Evolutionary conservation across 768 basidiomycete species (phyloP).

Genomic region (Tricholoma hemisulphureum): DNA sequence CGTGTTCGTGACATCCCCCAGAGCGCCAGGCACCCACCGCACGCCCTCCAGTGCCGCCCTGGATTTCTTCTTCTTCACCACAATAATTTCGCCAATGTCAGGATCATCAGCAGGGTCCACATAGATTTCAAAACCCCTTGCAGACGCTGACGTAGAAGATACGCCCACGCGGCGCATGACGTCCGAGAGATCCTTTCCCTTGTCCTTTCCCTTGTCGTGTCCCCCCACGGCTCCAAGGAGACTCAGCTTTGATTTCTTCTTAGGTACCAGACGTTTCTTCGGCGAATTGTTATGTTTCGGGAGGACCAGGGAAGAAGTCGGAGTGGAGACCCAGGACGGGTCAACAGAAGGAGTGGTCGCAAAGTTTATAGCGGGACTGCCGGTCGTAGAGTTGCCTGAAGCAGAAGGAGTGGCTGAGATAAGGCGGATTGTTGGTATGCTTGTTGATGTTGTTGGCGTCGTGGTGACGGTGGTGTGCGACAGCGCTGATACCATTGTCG

Average conservation of each 20-base stretch:
- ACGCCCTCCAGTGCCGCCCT: slow-evolving; percentile 58
- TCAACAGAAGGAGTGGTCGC: slow-evolving; percentile 35
- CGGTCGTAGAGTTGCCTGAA: slow-evolving; percentile 39
- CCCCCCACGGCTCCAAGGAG: slow-evolving; percentile 33
- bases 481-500: slow-evolving; percentile 13
- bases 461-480: slow-evolving; percentile 28
- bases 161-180: slow-evolving; percentile 52
- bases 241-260: slow-evolving; percentile 65
- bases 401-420: slow-evolving; percentile 66
- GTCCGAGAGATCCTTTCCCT: slow-evolving; percentile 55
- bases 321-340: slow-evolving; percentile 34
- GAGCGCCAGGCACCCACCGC: slow-evolving; percentile 43
- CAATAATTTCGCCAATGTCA: slow-evolving; percentile 64
- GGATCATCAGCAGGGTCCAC: slow-evolving; percentile 66
- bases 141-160: slow-evolving; percentile 22
- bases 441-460: slow-evolving; percentile 22
- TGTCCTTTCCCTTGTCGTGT: slow-evolving; percentile 33
- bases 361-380: slow-evolving; percentile 10
- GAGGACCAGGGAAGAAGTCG: slow-evolving; percentile 29
- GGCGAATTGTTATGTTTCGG: slow-evolving; percentile 26
- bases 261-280: slow-evolving; percentile 55
- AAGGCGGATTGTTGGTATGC: slow-evolving; percentile 66
- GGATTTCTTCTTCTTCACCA: slow-evolving; percentile 78
- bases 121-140: slow-evolving; percentile 66
- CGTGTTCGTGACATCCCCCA: slow-evolving; percentile 61